Evolutionary conservation across 2,329 filamentous ascomycete species (phyloP).

Genomic region (Claviceps arundinis): DNA sequence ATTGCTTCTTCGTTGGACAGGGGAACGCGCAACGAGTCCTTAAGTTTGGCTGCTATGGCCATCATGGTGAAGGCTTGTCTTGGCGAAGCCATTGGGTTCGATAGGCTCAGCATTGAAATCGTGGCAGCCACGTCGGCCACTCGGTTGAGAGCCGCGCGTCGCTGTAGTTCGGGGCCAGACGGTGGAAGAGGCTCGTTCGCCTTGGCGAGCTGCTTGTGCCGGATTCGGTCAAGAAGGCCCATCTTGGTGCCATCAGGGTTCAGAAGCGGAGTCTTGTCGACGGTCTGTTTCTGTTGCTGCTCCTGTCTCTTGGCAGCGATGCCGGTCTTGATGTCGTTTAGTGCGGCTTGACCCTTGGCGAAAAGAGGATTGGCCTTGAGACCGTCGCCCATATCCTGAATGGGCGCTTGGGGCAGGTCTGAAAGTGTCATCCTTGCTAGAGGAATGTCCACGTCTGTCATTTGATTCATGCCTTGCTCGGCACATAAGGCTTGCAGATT

Average conservation of each 20-base stretch:
- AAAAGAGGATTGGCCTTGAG: slow-evolving; percentile 41
- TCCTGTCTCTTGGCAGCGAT: slow-evolving; percentile 40
- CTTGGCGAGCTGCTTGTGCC: slow-evolving; percentile 52
- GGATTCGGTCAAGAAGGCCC: slow-evolving; percentile 63
- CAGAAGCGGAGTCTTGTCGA: slow-evolving; percentile 13
- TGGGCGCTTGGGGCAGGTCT: slow-evolving; percentile 24
- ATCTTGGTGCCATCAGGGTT: slow-evolving; percentile 40
- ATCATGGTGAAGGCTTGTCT: slow-evolving; percentile 54
- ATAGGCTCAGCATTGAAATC: slow-evolving; percentile 50
- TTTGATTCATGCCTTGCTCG: slow-evolving; percentile 16
- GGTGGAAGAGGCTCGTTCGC: slow-evolving; percentile 43
- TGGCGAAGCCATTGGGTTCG: slow-evolving; percentile 33
- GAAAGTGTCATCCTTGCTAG: slow-evolving; percentile 39
- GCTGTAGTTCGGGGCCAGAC: slow-evolving; percentile 42
- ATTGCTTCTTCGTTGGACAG: slow-evolving; percentile 39
- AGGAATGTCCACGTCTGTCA: slow-evolving; percentile 30
- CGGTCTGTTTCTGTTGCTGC: slow-evolving; percentile 24
- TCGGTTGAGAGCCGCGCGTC: slow-evolving; percentile 52
- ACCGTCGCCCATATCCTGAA: slow-evolving; percentile 18
- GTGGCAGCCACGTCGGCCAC: slow-evolving; percentile 56
- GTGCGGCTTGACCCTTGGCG: slow-evolving; percentile 52
- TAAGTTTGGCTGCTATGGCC: slow-evolving; percentile 48
- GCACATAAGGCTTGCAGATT: slow-evolving; percentile 36
- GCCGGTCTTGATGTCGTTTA: slow-evolving; percentile 55
- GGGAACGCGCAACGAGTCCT: slow-evolving; percentile 49